phyloP scores from a whole-genome alignment of 1,284 basidiomycete species.

The Heliocybe sulcata region DNA sequence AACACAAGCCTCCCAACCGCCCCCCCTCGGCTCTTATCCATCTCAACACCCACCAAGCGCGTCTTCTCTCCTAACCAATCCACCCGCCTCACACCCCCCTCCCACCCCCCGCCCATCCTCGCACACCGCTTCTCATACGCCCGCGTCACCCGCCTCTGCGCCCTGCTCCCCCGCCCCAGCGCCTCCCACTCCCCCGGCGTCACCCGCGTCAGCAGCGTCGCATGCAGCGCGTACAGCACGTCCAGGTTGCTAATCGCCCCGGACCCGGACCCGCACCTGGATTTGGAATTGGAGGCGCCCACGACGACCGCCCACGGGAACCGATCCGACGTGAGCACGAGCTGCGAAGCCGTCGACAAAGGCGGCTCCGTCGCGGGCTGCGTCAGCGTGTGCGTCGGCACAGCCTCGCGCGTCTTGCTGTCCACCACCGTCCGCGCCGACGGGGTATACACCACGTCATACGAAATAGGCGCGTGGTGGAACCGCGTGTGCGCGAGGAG shows the following conservation, averaged over 20 bases:
- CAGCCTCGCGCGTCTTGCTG: conserved; percentile 41
- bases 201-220: conserved; percentile 45
- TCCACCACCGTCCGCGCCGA: conserved; percentile 52
- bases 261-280: conserved; percentile 11
- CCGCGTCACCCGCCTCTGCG: conserved; percentile 45
- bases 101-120: conserved; percentile 58
- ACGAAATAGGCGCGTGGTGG: conserved; percentile 51
- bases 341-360: conserved; percentile 33
- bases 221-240: conserved; percentile 52
- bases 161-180: conserved; percentile 44
- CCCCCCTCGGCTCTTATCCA: conserved; percentile 37
- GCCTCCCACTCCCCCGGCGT: conserved; percentile 59
- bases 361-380: conserved; percentile 62
- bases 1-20: conserved; percentile 42
- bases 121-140: conserved; percentile 59
- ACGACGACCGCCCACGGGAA: conserved; percentile 58
- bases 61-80: conserved; percentile 64
- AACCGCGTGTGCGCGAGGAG: conserved; percentile 47
- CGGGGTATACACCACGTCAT: conserved; percentile 52
- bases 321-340: conserved; percentile 49
- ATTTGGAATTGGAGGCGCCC: conserved; percentile 17
- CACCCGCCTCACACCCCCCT: conserved; percentile 53
- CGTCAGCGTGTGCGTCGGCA: conserved; percentile 49
- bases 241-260: conserved; percentile 51
- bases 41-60: conserved; percentile 52